Base-by-base conservation (phyloP, 495 filamentous ascomycete genomes). In the Hypoxylon fragiforme region DNA sequence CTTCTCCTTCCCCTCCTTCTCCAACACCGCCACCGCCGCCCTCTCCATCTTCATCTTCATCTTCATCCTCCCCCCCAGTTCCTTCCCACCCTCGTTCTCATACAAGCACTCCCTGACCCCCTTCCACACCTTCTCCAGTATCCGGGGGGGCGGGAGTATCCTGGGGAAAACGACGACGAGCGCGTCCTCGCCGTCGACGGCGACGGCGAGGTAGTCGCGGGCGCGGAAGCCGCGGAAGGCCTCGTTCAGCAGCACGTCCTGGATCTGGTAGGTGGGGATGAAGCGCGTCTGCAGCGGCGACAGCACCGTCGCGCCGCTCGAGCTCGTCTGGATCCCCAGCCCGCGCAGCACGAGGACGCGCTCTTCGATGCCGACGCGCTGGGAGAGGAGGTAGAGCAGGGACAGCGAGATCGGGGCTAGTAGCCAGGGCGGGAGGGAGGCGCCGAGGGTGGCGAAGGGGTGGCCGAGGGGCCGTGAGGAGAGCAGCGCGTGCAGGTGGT, bases 171-270 rank as follows among this genome's bases (percentile, higher is more conserved):
- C 91, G 21, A 99, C 92, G 7, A 96, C 86, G 11, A 94, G 82
- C 44, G 89, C 85, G 49, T 85, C 82, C 73, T 97, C 94, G 30
- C 88, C 92, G 64, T 95, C 88, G 39, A 97, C 92, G 57, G 96
- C 85, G 8, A 97, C 88, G 7, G 86, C 83, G 11, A 99, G 75
- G 69, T 96, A 96, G 67, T 90, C 95, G 45, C 86, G 75, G 39
- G 97, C 92, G 70, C 91, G 90, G 66, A 96, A 95, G 32, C 94
- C 92, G 52, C 82, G 83, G 72, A 97, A 97, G 24, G 92, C 94
- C 70, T 99, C 94, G 69, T 97, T 90, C 37, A 99, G 88, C 48
- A 96, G 80, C 49, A 97, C 86, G 71, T 97, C 94, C 46, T 88
- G 86, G 32, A 97, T 95, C 65, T 88, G 83, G 2, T 84, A 88